Base-by-base conservation (phyloP, 2,329 filamentous ascomycete genomes). In the Leptosphaerulina australis region DNA sequence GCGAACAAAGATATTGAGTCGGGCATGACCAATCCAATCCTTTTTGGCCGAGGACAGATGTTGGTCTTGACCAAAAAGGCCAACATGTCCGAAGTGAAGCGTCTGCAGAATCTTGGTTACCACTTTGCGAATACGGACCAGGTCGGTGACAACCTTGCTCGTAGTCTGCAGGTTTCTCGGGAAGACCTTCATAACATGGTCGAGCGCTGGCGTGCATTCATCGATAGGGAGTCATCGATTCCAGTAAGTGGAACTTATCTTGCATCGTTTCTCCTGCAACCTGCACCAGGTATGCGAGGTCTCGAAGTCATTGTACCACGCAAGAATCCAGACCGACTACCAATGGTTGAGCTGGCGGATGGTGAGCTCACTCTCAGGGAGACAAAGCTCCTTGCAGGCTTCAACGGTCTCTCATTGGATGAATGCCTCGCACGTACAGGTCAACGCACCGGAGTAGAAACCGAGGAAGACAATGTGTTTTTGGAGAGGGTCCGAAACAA, bases 61-160 rank as follows among this genome's bases (percentile, higher is more conserved):
- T 83, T 96, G 69, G 91, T 95, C 62, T 80, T 95, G 8, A 87
- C 91, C 5, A 87, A 86, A 9, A 81, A 81, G 33, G 78, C 88
- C 1, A 77, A 79, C 25, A 77, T 77, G 25, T 76, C 80, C 0
- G 88, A 91, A 26, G 79, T 82, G 0, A 79, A 83, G 41, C 80
- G 81, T 21, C 79, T 96, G 11, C 82, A 87, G 55, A 84, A 88
- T 1, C 77, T 82, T 9, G 91, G 91, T 1, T 95, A 86, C 69
- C 83, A 88, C n/a, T 96, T 96, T 62, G 88, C 88, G 10, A 64
- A 52, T 24, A 57, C 68, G 17, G 68, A 67, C 4, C 68, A 91
- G 53, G 86, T 96, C 21, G 80, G 83, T 10, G 79, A 83, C 14
- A 83, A 84, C 31, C 84, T 96, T 55, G 82, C 87, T 17, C 80